Conservation (phyloP, 2,329 filamentous ascomycete genomes). For the Aureobasidium sp. region DNA sequence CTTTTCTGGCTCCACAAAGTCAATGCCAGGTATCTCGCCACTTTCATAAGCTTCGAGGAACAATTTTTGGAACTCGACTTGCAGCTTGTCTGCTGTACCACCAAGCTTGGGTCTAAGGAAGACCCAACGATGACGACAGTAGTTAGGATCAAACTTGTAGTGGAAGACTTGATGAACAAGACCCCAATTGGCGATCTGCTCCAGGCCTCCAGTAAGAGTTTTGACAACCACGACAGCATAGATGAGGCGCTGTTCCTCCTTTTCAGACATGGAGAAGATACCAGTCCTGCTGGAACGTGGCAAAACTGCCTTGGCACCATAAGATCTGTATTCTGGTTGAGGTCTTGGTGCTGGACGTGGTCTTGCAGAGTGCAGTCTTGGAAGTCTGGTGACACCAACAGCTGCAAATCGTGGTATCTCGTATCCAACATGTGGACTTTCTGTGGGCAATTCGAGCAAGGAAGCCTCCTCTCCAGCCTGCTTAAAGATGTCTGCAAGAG, state of each 20-base stretch:
- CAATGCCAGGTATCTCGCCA: constrained; percentile 53
- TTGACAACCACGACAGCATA: constrained; percentile 28
- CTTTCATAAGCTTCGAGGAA: constrained; percentile 62
- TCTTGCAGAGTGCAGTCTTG: constrained; percentile 1
- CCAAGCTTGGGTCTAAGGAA: constrained; percentile 22
- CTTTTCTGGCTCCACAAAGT: constrained; percentile 55
- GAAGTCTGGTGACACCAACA: constrained; percentile 12
- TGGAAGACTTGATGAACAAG: constrained; percentile 34
- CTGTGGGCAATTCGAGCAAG: background rate
- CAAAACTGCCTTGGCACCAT: background rate
- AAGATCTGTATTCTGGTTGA: constrained; percentile 6
- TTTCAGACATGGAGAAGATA: constrained; percentile 22
- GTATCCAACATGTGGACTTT: background rate
- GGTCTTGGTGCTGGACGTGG: constrained; percentile 9
- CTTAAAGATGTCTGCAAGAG: constrained; percentile 16
- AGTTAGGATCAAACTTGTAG: constrained; percentile 31
- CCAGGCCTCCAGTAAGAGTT: constrained; percentile 31
- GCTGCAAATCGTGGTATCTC: constrained; percentile 7
- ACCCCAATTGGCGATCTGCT: constrained; percentile 35
- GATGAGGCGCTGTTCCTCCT: constrained; percentile 25
- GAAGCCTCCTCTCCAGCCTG: constrained; percentile 14
- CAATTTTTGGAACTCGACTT: constrained; percentile 56
- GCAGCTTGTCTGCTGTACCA: constrained; percentile 41
- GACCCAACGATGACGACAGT: constrained; percentile 34
- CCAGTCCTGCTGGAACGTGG: constrained; percentile 14